These are phyloP conservation scores for Apophysomyces variabilis DNA, from an alignment of 371 early-diverging fungal genomes.

Conservation along the genomic window DNA sequence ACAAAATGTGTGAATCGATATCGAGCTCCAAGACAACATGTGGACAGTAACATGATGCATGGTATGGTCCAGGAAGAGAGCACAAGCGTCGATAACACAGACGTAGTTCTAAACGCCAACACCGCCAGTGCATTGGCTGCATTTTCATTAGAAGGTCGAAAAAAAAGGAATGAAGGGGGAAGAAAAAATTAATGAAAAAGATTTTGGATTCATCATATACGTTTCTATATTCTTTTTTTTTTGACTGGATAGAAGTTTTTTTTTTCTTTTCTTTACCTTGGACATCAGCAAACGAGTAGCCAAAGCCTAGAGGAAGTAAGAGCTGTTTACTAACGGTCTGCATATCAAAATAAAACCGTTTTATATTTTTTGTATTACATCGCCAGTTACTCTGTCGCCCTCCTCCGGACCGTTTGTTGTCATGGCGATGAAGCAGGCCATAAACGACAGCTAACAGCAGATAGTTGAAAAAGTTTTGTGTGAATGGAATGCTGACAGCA, in stretches of 20 bases:
- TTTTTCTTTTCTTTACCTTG: conserved; percentile 30
- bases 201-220: too few species aligned
- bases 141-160: not conserved
- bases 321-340: not conserved
- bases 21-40: conserved; percentile 29
- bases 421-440: not conserved
- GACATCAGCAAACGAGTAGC: conserved; percentile 50
- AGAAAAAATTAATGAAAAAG: too few species aligned
- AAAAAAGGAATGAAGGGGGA: too few species aligned
- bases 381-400: conserved; percentile 19
- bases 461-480: conserved; percentile 44
- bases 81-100: conserved; percentile 44
- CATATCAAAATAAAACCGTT: not conserved
- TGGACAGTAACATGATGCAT: conserved; percentile 47
- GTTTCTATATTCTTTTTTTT: not conserved
- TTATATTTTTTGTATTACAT: conserved; percentile 19
- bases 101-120: conserved; percentile 49
- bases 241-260: not conserved
- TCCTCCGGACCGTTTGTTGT: conserved; percentile 2
- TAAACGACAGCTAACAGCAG: conserved; percentile 33
- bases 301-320: conserved; percentile 27
- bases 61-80: conserved; percentile 51
- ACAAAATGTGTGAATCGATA: conserved; percentile 34
- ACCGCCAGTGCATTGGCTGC: conserved; percentile 49
- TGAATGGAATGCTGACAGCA: conserved; percentile 43